These are phyloP conservation scores for Akanthomyces dipterigenus DNA, from an alignment of 2,329 filamentous ascomycete genomes.

Conservation along the genomic window DNA sequence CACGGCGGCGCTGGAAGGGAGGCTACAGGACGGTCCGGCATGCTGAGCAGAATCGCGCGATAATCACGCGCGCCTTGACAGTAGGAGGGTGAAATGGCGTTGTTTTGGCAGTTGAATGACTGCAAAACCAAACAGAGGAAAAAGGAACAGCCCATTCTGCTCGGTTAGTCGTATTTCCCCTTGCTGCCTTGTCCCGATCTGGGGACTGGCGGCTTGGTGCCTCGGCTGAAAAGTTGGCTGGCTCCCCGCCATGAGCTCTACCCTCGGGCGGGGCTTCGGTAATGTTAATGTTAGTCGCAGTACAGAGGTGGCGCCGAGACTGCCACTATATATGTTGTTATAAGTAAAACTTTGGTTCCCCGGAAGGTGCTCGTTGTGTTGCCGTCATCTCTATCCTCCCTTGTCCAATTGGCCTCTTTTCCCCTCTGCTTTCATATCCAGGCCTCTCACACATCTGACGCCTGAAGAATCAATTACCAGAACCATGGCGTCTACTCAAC, in stretches of 20 bases:
- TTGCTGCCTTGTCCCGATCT: not conserved
- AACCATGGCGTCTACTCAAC: not conserved
- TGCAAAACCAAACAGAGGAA: not conserved
- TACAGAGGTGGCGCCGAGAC: not conserved
- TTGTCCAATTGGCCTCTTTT: not conserved
- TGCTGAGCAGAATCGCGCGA: not conserved
- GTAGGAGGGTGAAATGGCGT: not conserved
- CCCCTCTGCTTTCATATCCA: not conserved
- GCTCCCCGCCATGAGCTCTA: not conserved
- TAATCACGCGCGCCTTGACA: not conserved
- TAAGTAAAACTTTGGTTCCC: not conserved
- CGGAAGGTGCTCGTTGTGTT: not conserved
- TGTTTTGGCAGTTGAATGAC: not conserved
- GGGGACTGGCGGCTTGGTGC: not conserved
- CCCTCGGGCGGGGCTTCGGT: constrained; percentile 10
- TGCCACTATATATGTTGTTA: not conserved
- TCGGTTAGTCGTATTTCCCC: constrained; percentile 8
- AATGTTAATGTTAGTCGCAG: not conserved
- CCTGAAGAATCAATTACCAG: not conserved
- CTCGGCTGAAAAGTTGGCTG: constrained; percentile 1
- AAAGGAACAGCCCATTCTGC: not conserved
- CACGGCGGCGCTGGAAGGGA: not conserved
- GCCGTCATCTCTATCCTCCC: not conserved
- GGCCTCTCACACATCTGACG: too few relatives aligned
- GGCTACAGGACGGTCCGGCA: not conserved